Percentiles rank a stretch among this genome's conserved stretches.
phyloP scores from a whole-genome alignment of 163 green algal species.

The Chloroidium sp. region DNA sequence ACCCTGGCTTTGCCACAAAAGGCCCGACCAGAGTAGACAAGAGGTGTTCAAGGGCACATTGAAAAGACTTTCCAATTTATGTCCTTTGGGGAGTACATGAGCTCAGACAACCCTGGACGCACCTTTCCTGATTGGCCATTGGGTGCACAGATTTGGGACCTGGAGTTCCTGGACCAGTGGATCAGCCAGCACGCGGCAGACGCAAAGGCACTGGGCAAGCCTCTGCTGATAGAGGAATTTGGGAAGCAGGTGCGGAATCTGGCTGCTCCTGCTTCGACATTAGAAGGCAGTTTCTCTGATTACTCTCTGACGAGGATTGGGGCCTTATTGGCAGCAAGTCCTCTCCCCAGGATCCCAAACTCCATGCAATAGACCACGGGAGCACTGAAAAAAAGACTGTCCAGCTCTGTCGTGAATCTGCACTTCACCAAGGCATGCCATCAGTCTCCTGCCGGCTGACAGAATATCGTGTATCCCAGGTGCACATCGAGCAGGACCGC shows the following conservation, averaged over 20 bases:
- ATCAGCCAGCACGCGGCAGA: constrained; percentile 17
- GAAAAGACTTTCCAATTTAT: not conserved
- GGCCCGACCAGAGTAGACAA: no score
- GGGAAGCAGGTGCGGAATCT: constrained; percentile 16
- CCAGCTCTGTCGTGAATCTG: no score
- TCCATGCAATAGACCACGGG: no score
- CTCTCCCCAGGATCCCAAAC: no score
- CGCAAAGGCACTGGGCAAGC: constrained; percentile 24
- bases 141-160: constrained; percentile 10
- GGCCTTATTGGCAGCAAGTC: no score
- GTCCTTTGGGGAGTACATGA: not conserved
- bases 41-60: not conserved
- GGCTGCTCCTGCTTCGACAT: no score
- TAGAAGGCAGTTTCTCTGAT: no score
- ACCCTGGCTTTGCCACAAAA: no score
- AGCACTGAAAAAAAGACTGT: no score
- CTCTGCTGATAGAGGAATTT: constrained; percentile 39
- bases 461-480: not conserved
- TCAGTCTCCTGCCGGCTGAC: no score
- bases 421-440: no score
- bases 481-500: constrained; percentile 1
- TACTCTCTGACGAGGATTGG: no score
- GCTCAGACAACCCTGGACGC: not conserved
- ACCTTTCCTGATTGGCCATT: not conserved
- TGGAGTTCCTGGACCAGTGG: constrained; percentile 18